Evolutionary conservation across 2,329 filamentous ascomycete species (phyloP), one percentile per base, ranked within the genome.

Genomic region (Albophoma yamanashiensis): DNA sequence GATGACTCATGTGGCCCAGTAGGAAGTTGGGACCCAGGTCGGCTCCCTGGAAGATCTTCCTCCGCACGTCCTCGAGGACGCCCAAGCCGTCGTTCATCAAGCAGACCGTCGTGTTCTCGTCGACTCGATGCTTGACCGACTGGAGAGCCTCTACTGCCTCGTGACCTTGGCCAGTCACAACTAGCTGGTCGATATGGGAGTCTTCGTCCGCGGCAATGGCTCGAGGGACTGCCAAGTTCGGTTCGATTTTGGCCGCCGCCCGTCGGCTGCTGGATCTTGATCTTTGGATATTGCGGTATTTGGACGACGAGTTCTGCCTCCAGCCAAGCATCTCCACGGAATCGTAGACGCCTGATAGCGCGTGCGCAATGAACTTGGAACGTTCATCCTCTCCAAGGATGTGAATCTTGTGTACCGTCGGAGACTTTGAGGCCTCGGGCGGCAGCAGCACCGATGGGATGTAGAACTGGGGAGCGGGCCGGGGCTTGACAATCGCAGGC

Each of bases 71-170:
- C 56, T 97, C 92, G n/a, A 91, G 79, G 1, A 91, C 77, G 0
- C 94, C 93, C 73, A 97, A 83, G 1, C 92, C 91, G 63, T 93
- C 89, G 60, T 91, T 88, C 60, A 95, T 72, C 59, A 96, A 82
- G 61, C 89, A 85, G 9, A 96, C 81, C 0, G 90, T 89, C 1
- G 88, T 91, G 36, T 84, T 76, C 3, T 81, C 76, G 52, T 82
- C 79, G n/a, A 95, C 75, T 12, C 90, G 83, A 67, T 90, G 81
- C 59, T 79, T 82, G 59, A 94, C 77, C 0, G 79, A 74, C 4
- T 77, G 68, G 31, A 95, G 69, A 1, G 86, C 84, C 42, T 78
- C 70, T 14, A 81, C 75, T 1, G 73, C 71, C 27, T 87, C 81
- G 68, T 87, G 86, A 0, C 71, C 74, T 5, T 66, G 65, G 31